Evolutionary conservation across 106 monocot species (phyloP), one percentile per base, ranked within the genome.

Genomic region (Iris macrosiphon): DNA sequence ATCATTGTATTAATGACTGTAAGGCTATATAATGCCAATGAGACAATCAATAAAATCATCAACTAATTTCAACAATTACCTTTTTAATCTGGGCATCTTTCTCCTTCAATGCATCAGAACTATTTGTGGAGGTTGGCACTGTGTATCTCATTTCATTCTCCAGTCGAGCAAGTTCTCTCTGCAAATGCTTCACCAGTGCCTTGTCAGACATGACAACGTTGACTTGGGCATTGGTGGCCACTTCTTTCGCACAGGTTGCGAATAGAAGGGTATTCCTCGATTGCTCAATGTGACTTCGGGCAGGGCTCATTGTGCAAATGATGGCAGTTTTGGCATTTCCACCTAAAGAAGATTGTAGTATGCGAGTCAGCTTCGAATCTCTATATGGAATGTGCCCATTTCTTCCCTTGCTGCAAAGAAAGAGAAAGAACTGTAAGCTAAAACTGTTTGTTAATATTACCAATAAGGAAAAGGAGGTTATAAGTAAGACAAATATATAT

Each of bases 171-270:
- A 98, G 64, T 66, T 98, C 98, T 60, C 62, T 80, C 35, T 75
- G 82, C 55, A 98, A 76, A 46, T 91, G 86, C 50, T 78, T 91
- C 16, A 98, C 82, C 47, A 98, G 32, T 21, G 75, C 83, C 53
- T 91, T 98, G 48, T 98, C 98, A 12, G 98, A 87, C 87, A 98
- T 98, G 43, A 87, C 78, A 4, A 87, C 64, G 46, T 87, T 87
- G 57, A 87, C 82, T 17, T 64, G 62, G 34, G 87, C 87, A 25
- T 61, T 78, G 6, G 70, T 82, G 17, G 38, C 71, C 2, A 87
- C 82, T 65, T 87, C 78, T 47, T 87, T 87, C 12, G 87, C 87
- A 23, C 82, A 82, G 32, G 66, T 82, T 34, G 87, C 87, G 44
- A 87, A 87, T 12, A 78, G 34, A 31, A 87, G 74, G 3, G 87